Conservation (phyloP, 768 basidiomycete genomes). For the Ramaria sp. region DNA sequence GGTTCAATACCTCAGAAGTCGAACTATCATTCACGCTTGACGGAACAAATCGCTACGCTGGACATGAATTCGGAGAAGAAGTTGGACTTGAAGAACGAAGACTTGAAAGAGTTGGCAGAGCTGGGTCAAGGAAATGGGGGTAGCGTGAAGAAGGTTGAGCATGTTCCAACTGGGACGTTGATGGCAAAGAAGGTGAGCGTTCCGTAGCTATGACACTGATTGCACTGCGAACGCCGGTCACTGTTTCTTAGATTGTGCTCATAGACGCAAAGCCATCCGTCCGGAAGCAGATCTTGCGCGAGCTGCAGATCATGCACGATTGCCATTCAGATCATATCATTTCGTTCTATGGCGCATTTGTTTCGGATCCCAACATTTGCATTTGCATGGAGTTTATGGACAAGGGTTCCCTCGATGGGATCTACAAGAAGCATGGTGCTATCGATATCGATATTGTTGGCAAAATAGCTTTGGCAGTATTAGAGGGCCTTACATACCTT, state of each 20-base stretch:
- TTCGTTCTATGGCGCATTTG: slow-evolving; percentile 93
- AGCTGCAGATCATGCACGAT: slow-evolving; percentile 98
- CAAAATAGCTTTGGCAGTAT: slow-evolving; percentile 87
- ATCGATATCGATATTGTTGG: slow-evolving; percentile 90
- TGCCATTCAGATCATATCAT: slow-evolving; percentile 91
- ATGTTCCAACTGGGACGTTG: slow-evolving; percentile 77
- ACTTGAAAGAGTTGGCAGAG: slow-evolving; percentile 83
- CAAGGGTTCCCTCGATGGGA: slow-evolving; percentile 86
- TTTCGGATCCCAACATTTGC: slow-evolving; percentile 96
- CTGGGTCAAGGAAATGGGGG: slow-evolving; percentile 96
- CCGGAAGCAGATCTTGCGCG: slow-evolving; percentile 93
- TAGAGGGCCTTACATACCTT: slow-evolving; percentile 91
- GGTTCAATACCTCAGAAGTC: slow-evolving; percentile 33
- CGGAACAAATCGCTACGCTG: slow-evolving; percentile 75
- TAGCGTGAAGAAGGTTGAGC: slow-evolving; percentile 93
- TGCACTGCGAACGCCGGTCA: background rate
- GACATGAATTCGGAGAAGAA: slow-evolving; percentile 82
- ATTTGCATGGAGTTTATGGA: slow-evolving; percentile 98
- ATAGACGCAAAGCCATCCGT: slow-evolving; percentile 96
- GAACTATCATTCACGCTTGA: slow-evolving; percentile 70
- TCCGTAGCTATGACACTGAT: slow-evolving; percentile 5
- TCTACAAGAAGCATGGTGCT: slow-evolving; percentile 92
- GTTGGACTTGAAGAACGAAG: slow-evolving; percentile 74
- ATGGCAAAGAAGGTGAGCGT: slow-evolving; percentile 93
- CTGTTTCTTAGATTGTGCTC: slow-evolving; percentile 62